Conservation (phyloP, 805 yeast species). For the Ogataea thermomethanolica region DNA sequence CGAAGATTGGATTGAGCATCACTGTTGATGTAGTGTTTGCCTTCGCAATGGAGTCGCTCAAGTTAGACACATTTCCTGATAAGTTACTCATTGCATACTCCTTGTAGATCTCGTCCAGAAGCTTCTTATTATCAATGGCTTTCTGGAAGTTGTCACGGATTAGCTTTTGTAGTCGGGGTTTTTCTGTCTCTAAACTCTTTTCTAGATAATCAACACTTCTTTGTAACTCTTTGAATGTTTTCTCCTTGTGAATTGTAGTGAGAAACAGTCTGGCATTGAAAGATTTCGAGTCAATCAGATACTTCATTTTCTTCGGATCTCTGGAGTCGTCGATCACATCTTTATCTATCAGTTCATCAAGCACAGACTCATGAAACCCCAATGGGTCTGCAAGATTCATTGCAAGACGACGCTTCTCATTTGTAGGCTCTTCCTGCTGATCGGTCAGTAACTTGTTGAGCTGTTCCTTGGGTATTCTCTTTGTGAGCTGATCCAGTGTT, state of each 20-base stretch:
- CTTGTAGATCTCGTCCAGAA: slow-evolving; percentile 55
- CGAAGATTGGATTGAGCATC: slow-evolving; percentile 57
- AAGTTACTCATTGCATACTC: slow-evolving; percentile 41
- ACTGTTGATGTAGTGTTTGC: slow-evolving; percentile 50
- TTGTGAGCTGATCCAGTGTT: slow-evolving; percentile 12
- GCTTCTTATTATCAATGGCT: slow-evolving; percentile 62
- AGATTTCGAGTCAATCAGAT: slow-evolving; percentile 52
- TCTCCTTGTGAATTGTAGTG: slow-evolving; percentile 52
- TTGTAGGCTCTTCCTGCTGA: slow-evolving; percentile 9
- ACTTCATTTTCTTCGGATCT: slow-evolving; percentile 37
- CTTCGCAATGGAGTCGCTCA: slow-evolving; percentile 40
- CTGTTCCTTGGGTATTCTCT: slow-evolving; percentile 24
- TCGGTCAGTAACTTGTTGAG: slow-evolving; percentile 25
- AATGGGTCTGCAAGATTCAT: slow-evolving; percentile 45
- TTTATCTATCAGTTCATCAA: slow-evolving; percentile 39
- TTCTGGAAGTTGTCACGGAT: slow-evolving; percentile 59
- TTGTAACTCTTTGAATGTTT: slow-evolving; percentile 48
- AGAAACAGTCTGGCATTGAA: slow-evolving; percentile 58
- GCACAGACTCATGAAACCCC: slow-evolving; percentile 46
- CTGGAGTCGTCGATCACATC: slow-evolving; percentile 38
- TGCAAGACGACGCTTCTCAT: not conserved
- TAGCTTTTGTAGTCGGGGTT: slow-evolving; percentile 45
- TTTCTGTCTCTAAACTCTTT: slow-evolving; percentile 44
- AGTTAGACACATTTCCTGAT: slow-evolving; percentile 14
- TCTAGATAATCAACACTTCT: slow-evolving; percentile 49